Evolutionary conservation across 768 basidiomycete genomes (phyloP).

Genomic region (Baorangia bicolor): DNA sequence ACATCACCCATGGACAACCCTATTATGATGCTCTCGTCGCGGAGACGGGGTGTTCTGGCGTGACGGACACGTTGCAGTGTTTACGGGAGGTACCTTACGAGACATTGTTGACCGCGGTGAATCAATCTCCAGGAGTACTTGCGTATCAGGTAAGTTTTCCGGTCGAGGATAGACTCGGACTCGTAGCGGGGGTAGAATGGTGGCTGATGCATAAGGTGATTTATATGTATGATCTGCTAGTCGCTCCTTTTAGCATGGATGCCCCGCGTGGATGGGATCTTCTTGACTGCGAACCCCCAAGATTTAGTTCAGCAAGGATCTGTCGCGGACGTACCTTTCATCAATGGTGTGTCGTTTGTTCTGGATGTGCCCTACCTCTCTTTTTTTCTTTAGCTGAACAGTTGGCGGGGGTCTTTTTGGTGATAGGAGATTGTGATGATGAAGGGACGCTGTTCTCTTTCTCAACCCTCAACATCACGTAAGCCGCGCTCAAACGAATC

Average conservation of each 20-base stretch:
- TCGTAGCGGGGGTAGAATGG: not conserved
- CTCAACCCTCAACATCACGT: conserved; percentile 50
- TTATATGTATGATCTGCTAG: no score
- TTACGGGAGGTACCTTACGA: conserved; percentile 33
- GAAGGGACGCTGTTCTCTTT: conserved; percentile 47
- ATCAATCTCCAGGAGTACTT: conserved; percentile 32
- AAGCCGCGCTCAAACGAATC: no score
- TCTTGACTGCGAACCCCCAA: conserved; percentile 35
- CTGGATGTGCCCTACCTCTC: no score
- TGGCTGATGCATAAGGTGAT: no score
- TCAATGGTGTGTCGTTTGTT: conserved; percentile 9
- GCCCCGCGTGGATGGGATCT: conserved; percentile 40
- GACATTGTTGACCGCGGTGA: conserved; percentile 32
- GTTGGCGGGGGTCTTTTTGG: no score
- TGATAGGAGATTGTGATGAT: conserved; percentile 41
- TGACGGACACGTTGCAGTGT: conserved; percentile 33
- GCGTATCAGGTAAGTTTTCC: conserved; percentile 32
- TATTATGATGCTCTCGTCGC: conserved; percentile 33
- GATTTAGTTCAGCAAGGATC: conserved; percentile 34
- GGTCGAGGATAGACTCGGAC: no score
- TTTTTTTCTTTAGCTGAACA: no score
- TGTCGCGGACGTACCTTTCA: conserved; percentile 24
- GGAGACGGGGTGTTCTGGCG: conserved; percentile 29
- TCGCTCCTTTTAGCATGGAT: conserved; percentile 35
- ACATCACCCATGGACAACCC: conserved; percentile 22